A percentile compares a stretch with the other conserved stretches of the same genome.
Evolutionary conservation across 179 eudicot species (phyloP).

Genomic region (Heliamphora pulchella): DNA sequence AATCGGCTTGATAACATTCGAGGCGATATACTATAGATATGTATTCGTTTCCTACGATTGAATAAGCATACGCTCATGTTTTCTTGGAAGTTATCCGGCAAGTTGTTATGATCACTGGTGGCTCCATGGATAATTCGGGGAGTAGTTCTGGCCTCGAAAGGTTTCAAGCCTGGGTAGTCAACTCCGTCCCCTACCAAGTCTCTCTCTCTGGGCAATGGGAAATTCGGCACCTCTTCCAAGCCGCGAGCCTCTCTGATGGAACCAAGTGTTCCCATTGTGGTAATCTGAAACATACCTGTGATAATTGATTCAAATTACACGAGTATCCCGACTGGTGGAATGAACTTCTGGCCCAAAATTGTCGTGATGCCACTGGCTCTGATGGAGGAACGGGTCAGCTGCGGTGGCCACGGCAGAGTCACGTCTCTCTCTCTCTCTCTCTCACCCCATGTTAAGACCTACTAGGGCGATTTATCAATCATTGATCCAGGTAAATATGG

Average conservation of each 20-base stretch:
- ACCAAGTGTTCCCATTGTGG: background rate
- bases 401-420: background rate
- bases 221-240: background rate
- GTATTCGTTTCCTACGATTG: background rate
- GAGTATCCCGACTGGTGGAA: background rate
- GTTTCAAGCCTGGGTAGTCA: background rate
- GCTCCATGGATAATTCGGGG: background rate
- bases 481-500: background rate
- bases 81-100: background rate
- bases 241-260: background rate
- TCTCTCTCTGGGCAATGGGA: background rate
- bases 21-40: background rate
- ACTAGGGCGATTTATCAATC: background rate
- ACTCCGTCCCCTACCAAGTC: background rate
- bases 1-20: background rate
- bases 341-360: background rate
- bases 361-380: too few relatives aligned
- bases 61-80: background rate
- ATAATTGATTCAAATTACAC: background rate
- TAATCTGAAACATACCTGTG: background rate
- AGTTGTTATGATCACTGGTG: background rate
- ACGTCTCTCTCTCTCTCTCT: background rate
- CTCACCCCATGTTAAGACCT: background rate
- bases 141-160: background rate
- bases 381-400: too few relatives aligned